Base-by-base conservation (phyloP, 208 protist genomes). In the Trypanosoma boissoni region DNA sequence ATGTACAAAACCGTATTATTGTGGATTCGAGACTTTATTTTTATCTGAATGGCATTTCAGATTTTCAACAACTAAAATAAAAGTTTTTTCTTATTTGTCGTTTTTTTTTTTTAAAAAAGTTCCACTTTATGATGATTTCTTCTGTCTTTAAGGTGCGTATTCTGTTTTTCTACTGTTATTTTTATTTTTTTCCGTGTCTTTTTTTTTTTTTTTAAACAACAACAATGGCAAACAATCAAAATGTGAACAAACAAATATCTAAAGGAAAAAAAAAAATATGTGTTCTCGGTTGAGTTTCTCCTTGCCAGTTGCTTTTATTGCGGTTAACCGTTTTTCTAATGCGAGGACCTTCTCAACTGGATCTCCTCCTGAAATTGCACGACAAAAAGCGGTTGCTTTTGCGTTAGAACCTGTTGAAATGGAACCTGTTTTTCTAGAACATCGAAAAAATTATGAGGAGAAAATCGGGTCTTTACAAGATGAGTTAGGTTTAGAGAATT, bases 21-120 rank as follows among this genome's bases (percentile, higher is more conserved):
- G 59, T 91, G 24, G 86, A 93, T 55, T 80, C 80, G 2, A 86
- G 76, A 31, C 58, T 93, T 31, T 88, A 87, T 56, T 76, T 78
- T 8, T 92, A 80, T 59, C 50, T 74, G 20, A 51, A 60, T 52
- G 68, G 61, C 9, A 31, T 72, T 63, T 72, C 66, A 27, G 50
- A 42, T 36, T 42, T 41, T 3, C n/a, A 41, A 39, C 7, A 26
- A 2, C 23, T 16, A 14, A 3, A 31, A 34, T 23, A 65, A 18
- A 48, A 16, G 31, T 60, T 18, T 39, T 45, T 7, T 51, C 10
- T 5, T 56, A 27, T 48, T 66, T 31, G 23, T 18, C 53, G 16
- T 59, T 45, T 61, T 61, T 51, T 41, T 45, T 37, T 41, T 58
- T 12, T 16, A 39, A 39, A 39, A 58, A 18, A 3, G 3, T 41